Base-by-base conservation (phyloP, 1,284 basidiomycete species). In the Takashimella tepidaria region DNA sequence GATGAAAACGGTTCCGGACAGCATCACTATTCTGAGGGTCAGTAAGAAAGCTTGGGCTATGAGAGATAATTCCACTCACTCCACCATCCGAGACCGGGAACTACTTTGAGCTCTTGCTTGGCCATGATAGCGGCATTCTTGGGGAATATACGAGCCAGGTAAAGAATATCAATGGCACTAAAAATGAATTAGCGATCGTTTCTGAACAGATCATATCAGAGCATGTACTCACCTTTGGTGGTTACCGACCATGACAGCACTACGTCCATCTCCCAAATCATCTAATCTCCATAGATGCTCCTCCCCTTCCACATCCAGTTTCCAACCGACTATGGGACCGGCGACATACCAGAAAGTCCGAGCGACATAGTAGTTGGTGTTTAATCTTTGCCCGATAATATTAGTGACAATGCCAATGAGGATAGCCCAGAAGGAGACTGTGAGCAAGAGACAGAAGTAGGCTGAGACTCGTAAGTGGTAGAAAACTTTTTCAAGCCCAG, bases 1-100 rank as follows among this genome's bases (percentile, higher is more conserved):
- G 66, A 99, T 83, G 74, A 97, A 98, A 57, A 98, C 85, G 13
- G 92, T 86, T 13, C 92, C 92, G 3, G 88, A 87, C 67, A 96
- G 81, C 47, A 81, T 79, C 90, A 99, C 73, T 79, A 63, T 37
- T 37, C 13, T 31, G 13, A n/a, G 26, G 27, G 48, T 58, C 40
- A 56, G 51, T 41, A 20, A 13, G 11, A 22, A n/a, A 31, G 21
- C 16, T 19, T 5, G 11, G 5, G 16, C 31, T 37, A 37, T 16
- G 16, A 37, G n/a, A n/a, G n/a, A n/a, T n/a, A n/a, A n/a, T n/a
- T 23, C 5, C 26, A 66, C 75, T 57, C 59, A 76, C 76, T 89
- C 78, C 87, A 98, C 67, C 91, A 90, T 2, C 96, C 96, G 10
- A 99, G 81, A 5, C 87, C 68, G 0, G 96, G 96, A 1, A 84